phyloP scores from a whole-genome alignment of 2,329 filamentous ascomycete species.

The Rutstroemia sydowiana region DNA sequence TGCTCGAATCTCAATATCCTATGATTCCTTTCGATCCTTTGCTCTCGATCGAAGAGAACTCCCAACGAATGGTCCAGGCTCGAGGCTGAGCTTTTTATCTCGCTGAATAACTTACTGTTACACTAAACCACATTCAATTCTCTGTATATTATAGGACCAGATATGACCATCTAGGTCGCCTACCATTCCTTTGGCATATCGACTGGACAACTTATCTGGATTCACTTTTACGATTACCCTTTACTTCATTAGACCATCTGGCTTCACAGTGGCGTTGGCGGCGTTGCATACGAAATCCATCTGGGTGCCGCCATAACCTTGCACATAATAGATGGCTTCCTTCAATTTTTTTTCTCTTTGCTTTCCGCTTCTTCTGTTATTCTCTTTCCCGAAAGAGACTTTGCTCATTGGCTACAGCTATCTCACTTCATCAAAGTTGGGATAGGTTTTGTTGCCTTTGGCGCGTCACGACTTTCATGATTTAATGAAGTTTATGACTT shows the following conservation, averaged over 20 bases:
- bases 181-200: slow-evolving; percentile 20
- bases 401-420: slow-evolving; percentile 6
- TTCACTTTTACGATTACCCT: slow-evolving; percentile 15
- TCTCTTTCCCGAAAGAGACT: neutral
- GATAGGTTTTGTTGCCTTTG: neutral
- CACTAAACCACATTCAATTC: slow-evolving; percentile 20
- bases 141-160: slow-evolving; percentile 29
- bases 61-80: slow-evolving; percentile 25
- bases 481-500: slow-evolving; percentile 6
- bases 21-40: slow-evolving; percentile 3
- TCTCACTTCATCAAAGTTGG: neutral
- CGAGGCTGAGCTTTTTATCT: slow-evolving; percentile 16
- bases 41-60: slow-evolving; percentile 13
- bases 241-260: slow-evolving; percentile 17
- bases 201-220: slow-evolving; percentile 20
- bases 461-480: slow-evolving; percentile 11
- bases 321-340: slow-evolving; percentile 7
- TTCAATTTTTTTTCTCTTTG: neutral
- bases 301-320: slow-evolving; percentile 11
- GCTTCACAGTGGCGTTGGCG: slow-evolving; percentile 14
- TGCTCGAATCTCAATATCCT: neutral
- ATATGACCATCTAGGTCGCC: slow-evolving; percentile 16
- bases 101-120: neutral
- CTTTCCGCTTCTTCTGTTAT: slow-evolving; percentile 2
- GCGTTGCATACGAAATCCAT: slow-evolving; percentile 16